Conservation (phyloP, 345 rosid species). For the Trapa bicornis region DNA sequence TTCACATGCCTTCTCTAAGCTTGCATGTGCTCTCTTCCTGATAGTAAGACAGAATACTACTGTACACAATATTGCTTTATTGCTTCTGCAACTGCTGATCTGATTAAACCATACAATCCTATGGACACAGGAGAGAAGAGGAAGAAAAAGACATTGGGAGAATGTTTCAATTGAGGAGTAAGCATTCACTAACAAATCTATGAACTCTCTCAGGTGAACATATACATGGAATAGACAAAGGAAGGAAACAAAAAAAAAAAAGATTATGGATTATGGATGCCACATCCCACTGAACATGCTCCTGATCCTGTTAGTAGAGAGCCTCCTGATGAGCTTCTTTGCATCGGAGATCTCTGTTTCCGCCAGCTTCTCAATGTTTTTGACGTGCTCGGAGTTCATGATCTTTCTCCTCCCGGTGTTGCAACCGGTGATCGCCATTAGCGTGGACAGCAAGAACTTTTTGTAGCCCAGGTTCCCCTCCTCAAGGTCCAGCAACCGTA, state of each 20-base stretch:
- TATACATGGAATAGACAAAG: slow-evolving; percentile 22
- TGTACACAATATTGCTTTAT: too few species aligned
- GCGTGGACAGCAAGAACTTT: slow-evolving; percentile 49
- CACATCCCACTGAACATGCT: slow-evolving; percentile 66
- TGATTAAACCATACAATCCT: slow-evolving; percentile 16
- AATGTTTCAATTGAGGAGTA: too few species aligned
- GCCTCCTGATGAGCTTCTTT: slow-evolving; percentile 65
- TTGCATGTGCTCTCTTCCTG: slow-evolving; percentile 30
- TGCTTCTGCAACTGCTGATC: neutral
- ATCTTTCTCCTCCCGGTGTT: slow-evolving; percentile 70
- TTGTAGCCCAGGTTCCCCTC: slow-evolving; percentile 47
- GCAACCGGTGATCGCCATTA: slow-evolving; percentile 61
- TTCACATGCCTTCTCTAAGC: slow-evolving; percentile 21
- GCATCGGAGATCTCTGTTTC: slow-evolving; percentile 74
- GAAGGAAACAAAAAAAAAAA: neutral
- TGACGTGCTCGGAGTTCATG: slow-evolving; percentile 57
- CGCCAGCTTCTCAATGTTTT: slow-evolving; percentile 75
- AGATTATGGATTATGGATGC: slow-evolving; percentile 20
- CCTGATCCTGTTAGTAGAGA: slow-evolving; percentile 59
- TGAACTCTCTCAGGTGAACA: slow-evolving; percentile 13
- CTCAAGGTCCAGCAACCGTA: slow-evolving; percentile 49
- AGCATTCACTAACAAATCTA: slow-evolving; percentile 6
- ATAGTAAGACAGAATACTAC: neutral
- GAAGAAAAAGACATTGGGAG: too few species aligned
- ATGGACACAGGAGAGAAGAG: neutral